phyloP scores from a whole-genome alignment of 1,139 yeast genomes.

The Kurtzmaniella quercitrusa region DNA sequence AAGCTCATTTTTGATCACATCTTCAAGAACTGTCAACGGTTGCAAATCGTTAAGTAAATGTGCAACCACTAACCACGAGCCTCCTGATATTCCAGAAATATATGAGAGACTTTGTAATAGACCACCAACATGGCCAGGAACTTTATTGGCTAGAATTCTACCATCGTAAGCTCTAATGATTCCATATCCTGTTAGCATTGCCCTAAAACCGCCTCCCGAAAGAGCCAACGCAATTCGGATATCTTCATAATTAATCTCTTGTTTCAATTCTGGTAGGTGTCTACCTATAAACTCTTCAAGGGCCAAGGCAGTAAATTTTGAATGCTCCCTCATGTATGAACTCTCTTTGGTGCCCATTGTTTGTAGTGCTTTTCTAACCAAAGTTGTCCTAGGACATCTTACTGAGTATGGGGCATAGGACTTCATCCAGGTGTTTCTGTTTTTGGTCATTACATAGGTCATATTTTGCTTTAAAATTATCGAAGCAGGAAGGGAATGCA shows the following conservation, averaged over 20 bases:
- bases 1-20: constrained; percentile 25
- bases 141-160: constrained; percentile 29
- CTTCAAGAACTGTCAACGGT: constrained; percentile 28
- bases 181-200: constrained; percentile 68
- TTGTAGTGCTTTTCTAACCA: constrained; percentile 35
- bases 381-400: constrained; percentile 33
- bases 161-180: constrained; percentile 50
- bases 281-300: constrained; percentile 30
- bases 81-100: constrained; percentile 67
- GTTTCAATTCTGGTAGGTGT: constrained; percentile 35
- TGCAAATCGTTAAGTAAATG: constrained; percentile 45
- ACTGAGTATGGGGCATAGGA: constrained; percentile 39
- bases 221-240: constrained; percentile 51
- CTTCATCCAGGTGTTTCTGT: constrained; percentile 5
- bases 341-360: constrained; percentile 27
- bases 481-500: neutral
- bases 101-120: constrained; percentile 51
- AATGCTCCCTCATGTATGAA: constrained; percentile 32
- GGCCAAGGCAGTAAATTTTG: constrained; percentile 24
- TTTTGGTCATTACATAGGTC: constrained; percentile 2
- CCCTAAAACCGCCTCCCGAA: constrained; percentile 74
- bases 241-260: constrained; percentile 14
- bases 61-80: constrained; percentile 59
- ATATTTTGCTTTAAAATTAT: neutral
- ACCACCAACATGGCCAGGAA: constrained; percentile 38